These are phyloP conservation scores for Moniliella sp. DNA, from an alignment of 1,284 basidiomycete genomes.

Conservation along the genomic window DNA sequence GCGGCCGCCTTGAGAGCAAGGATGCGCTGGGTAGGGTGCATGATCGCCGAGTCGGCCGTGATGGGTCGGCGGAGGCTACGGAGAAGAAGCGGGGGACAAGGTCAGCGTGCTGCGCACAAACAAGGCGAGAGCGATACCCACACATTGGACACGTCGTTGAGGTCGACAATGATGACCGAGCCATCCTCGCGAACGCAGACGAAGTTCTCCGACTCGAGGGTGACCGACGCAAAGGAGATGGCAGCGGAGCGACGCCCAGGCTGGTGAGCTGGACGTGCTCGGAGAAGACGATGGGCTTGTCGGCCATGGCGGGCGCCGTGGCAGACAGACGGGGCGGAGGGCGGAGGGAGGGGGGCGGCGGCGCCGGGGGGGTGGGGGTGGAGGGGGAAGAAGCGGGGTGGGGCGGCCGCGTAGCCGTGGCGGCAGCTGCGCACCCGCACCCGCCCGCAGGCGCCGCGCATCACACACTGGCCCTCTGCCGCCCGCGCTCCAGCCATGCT, in stretches of 20 bases:
- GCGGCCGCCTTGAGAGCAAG: constrained; percentile 60
- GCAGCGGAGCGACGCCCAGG: constrained; percentile 78
- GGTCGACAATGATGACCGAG: constrained; percentile 29
- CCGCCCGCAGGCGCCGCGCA: too few relatives aligned
- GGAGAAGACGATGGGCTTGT: constrained; percentile 27
- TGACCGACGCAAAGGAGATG: constrained; percentile 89
- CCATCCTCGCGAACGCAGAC: constrained; percentile 62
- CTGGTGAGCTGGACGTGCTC: constrained; percentile 57
- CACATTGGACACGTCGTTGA: constrained; percentile 27
- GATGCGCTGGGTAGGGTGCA: constrained; percentile 93
- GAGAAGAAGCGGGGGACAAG: background rate
- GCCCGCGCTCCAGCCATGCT: too few relatives aligned
- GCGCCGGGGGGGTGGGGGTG: too few relatives aligned
- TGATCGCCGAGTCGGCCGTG: constrained; percentile 90
- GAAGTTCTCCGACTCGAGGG: constrained; percentile 86
- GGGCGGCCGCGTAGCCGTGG: too few relatives aligned
- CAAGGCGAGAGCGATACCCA: constrained; percentile 2
- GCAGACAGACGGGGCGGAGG: too few relatives aligned
- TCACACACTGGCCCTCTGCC: too few relatives aligned
- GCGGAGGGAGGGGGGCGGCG: too few relatives aligned
- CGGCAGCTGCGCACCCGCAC: too few relatives aligned
- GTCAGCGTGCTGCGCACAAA: background rate
- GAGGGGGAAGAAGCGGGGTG: too few relatives aligned
- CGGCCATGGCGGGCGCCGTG: too few relatives aligned
- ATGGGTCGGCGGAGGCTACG: constrained; percentile 64